Conservation (phyloP, 2,329 filamentous ascomycete genomes). For the Xylaria sp. region DNA sequence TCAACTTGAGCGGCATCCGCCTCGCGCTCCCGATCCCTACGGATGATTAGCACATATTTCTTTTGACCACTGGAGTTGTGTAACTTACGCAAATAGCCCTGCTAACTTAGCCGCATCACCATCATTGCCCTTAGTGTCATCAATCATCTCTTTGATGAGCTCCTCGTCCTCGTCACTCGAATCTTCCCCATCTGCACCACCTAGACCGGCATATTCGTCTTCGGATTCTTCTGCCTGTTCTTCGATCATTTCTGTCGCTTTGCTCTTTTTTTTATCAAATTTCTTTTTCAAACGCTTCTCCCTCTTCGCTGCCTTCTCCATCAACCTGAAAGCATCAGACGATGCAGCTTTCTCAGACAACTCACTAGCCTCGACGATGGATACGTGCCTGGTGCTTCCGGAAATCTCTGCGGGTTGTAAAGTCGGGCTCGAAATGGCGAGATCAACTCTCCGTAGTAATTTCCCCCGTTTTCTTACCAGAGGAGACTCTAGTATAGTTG, state of each 20-base stretch:
- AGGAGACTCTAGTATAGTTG: slow-evolving; percentile 65
- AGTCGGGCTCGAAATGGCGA: slow-evolving; percentile 26
- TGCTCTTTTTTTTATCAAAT: slow-evolving; percentile 86
- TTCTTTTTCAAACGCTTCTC: slow-evolving; percentile 57
- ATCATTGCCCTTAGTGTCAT: slow-evolving; percentile 78
- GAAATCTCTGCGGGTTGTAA: slow-evolving; percentile 54
- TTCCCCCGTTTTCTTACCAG: slow-evolving; percentile 65
- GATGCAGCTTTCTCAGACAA: slow-evolving; percentile 16
- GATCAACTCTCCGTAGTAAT: slow-evolving; percentile 42
- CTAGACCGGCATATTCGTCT: slow-evolving; percentile 94
- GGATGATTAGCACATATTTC: slow-evolving; percentile 17
- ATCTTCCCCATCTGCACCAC: slow-evolving; percentile 87
- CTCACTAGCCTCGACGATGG: slow-evolving; percentile 43
- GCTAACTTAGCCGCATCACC: slow-evolving; percentile 82
- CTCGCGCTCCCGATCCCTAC: slow-evolving; percentile 76
- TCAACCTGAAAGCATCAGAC: slow-evolving; percentile 66
- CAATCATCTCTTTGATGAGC: slow-evolving; percentile 84
- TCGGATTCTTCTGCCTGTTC: slow-evolving; percentile 97
- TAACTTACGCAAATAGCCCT: slow-evolving; percentile 83
- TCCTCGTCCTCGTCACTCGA: slow-evolving; percentile 72
- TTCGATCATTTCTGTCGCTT: slow-evolving; percentile 84
- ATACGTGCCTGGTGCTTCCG: slow-evolving; percentile 35
- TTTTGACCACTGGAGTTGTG: neutral
- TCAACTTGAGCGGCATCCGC: slow-evolving; percentile 87
- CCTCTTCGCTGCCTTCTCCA: slow-evolving; percentile 69